Evolutionary conservation across 2,329 filamentous ascomycete species (phyloP), one percentile per base, ranked within the genome.

Genomic region (Xylariaceae sp.): DNA sequence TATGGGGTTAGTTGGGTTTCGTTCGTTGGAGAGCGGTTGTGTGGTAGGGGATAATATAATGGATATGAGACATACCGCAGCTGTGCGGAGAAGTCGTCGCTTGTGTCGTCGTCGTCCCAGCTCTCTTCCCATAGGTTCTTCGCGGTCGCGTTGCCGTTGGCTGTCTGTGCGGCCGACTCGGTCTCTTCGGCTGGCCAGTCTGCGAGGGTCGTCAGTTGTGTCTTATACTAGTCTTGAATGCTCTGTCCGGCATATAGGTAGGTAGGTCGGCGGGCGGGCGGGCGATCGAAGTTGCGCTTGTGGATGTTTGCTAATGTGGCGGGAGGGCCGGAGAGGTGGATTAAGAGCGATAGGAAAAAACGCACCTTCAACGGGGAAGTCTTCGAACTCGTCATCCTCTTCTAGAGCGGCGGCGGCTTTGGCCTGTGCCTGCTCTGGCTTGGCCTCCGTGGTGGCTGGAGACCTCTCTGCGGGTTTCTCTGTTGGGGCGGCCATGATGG

Each of bases 301-400:
- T 35, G 9, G 6, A 35, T 35, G 9, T 35, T 6, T 35, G 9
- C 9, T 44, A 29, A 7, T 37, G 3, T 37, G 3, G 47, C 4
- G 34, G n/a, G 9, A 35, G 41, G 27, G 31, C 42, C 11, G 31
- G 27, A 32, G 27, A 4, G 34, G 6, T 8, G 1, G 39, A 46
- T 27, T 34, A 32, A 19, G 34, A 26, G n/a, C 9, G 6, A 11
- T 9, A 40, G 12, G 1, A 34, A 41, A 12, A 47, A n/a, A 61
- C 76, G 42, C 74, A 96, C 94, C 91, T 75, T 99, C 92, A 54
- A 95, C 88, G 30, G 94, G 94, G 69, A 99, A 99, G 72, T 99
- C 94, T 71, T 99, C 94, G 68, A 99, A 99, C 76, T 99, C 94
- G 72, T 99, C 94, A 69, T 99, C 94, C 72, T 99, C 94, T 72